Conservation (phyloP, 495 filamentous ascomycete genomes). For the Cairneyella variabilis region DNA sequence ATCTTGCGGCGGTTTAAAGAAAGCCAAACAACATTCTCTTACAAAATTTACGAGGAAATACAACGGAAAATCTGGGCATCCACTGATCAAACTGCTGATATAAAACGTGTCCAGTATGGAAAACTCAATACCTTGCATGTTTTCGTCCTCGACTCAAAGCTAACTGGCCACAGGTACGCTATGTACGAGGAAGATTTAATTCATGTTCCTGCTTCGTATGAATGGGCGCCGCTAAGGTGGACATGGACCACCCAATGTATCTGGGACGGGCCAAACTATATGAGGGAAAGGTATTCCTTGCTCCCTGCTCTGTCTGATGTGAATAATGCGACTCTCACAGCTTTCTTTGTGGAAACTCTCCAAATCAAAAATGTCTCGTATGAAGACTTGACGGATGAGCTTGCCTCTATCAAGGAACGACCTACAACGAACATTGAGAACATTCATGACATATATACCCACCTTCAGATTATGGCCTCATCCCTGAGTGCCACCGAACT, state of each 20-base stretch:
- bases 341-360: constrained; percentile 2
- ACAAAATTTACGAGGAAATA: background rate
- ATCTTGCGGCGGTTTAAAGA: background rate
- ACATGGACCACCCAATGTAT: background rate
- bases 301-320: background rate
- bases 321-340: background rate
- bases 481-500: background rate
- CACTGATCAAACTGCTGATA: background rate
- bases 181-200: background rate
- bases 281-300: background rate
- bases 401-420: constrained; percentile 3
- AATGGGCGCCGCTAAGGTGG: background rate
- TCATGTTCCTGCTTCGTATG: background rate
- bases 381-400: constrained; percentile 3
- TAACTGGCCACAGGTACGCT: background rate
- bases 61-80: background rate
- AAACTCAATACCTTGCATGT: constrained; percentile 1
- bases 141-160: background rate
- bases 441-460: constrained; percentile 4
- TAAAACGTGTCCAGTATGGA: constrained; percentile 5
- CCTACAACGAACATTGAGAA: constrained; percentile 4
- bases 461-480: constrained; percentile 6
- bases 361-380: background rate
- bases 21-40: background rate
- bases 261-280: constrained; percentile 5